Percentiles rank a stretch among this genome's conserved stretches.
Evolutionary conservation across 2,329 filamentous ascomycete genomes (phyloP).

Genomic region (Metarhizium anisopliae): DNA sequence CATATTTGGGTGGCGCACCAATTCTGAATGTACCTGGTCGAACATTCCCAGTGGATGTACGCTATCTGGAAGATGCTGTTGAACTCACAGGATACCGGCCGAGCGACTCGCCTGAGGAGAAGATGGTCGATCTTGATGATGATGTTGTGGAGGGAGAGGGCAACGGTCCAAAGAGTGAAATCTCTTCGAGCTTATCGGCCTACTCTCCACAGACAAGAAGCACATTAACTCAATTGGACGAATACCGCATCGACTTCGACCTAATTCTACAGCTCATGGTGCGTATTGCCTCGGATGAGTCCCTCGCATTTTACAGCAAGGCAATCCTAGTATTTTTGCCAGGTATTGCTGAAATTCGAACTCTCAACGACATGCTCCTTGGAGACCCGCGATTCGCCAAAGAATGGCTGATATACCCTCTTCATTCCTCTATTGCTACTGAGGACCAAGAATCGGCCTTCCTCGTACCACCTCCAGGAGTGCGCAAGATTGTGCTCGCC

Average conservation of each 20-base stretch:
- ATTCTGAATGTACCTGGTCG: conserved; percentile 85
- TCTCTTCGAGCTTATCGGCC: conserved; percentile 55
- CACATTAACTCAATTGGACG: conserved; percentile 70
- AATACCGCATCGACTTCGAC: conserved; percentile 86
- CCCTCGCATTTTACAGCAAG: conserved; percentile 66
- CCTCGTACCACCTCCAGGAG: conserved; percentile 68
- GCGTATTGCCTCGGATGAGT: conserved; percentile 60
- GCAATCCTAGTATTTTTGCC: conserved; percentile 93
- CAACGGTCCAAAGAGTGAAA: conserved; percentile 44
- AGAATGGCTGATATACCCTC: conserved; percentile 77
- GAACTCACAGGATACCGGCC: conserved; percentile 70
- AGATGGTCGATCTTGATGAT: conserved; percentile 55
- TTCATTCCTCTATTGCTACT: conserved; percentile 91
- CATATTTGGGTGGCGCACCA: conserved; percentile 77
- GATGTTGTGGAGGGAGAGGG: conserved; percentile 43
- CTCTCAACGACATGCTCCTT: conserved; percentile 75
- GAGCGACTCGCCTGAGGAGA: conserved; percentile 35
- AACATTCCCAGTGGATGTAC: conserved; percentile 84
- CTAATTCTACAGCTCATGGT: conserved; percentile 73
- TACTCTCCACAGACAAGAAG: conserved; percentile 72
- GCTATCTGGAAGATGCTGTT: conserved; percentile 86
- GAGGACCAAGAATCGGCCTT: conserved; percentile 96
- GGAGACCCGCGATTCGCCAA: conserved; percentile 67
- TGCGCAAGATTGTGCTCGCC: conserved; percentile 87
- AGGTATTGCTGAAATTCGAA: conserved; percentile 85